Percentiles rank a stretch among this genome's conserved stretches.
phyloP scores from a whole-genome alignment of 2,329 filamentous ascomycete species.

The Aspergillus floridensis region DNA sequence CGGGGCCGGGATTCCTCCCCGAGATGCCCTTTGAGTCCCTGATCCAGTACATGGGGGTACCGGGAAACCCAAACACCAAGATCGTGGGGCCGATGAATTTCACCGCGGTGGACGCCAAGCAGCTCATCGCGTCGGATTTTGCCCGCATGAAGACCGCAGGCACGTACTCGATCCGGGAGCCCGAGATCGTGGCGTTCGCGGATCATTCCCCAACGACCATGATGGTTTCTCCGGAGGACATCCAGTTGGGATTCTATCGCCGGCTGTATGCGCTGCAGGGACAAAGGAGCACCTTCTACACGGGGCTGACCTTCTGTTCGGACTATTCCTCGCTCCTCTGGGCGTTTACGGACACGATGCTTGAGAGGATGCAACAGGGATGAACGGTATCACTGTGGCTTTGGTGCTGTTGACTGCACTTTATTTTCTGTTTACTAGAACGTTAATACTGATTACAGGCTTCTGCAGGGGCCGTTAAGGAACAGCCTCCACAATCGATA shows the following conservation, averaged over 20 bases:
- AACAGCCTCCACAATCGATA: too few relatives aligned
- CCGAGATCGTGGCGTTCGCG: conserved; percentile 36
- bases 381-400: background rate
- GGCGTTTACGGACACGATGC: conserved; percentile 18
- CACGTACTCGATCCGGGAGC: conserved; percentile 11
- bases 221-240: conserved; percentile 32
- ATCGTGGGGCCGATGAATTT: conserved; percentile 18
- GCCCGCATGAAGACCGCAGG: conserved; percentile 12
- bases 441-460: too few relatives aligned
- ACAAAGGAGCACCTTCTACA: conserved; percentile 46
- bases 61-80: conserved; percentile 13
- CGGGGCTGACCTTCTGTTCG: conserved; percentile 39
- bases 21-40: conserved; percentile 11
- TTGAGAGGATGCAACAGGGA: conserved; percentile 8
- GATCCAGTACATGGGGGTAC: conserved; percentile 13
- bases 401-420: background rate
- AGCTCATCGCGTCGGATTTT: conserved; percentile 15
- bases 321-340: conserved; percentile 24
- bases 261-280: conserved; percentile 46
- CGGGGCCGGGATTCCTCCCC: conserved; percentile 28
- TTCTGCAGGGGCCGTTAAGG: too few relatives aligned
- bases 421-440: too few relatives aligned
- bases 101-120: conserved; percentile 20
- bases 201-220: conserved; percentile 41
- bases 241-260: conserved; percentile 44